These are phyloP conservation scores for Sphaerostilbella broomeana DNA, from an alignment of 2,329 filamentous ascomycete species.

Conservation along the genomic window DNA sequence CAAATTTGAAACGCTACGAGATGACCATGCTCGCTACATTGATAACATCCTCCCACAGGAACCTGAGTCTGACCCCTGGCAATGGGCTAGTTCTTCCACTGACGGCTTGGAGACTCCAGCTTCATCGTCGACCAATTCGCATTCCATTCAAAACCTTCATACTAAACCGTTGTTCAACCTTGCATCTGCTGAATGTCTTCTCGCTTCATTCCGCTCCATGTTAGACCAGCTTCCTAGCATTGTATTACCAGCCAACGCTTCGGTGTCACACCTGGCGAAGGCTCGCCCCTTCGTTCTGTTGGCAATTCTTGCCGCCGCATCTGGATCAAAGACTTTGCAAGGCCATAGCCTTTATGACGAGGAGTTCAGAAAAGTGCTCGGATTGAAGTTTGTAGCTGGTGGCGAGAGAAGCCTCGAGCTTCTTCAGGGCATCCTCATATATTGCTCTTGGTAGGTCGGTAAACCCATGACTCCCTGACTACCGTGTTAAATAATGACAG, in stretches of 20 bases:
- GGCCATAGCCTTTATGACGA: slow-evolving; percentile 49
- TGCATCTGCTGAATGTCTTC: slow-evolving; percentile 42
- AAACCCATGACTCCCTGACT: background rate
- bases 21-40: slow-evolving; percentile 36
- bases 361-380: slow-evolving; percentile 52
- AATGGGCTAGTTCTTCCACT: slow-evolving; percentile 16
- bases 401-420: slow-evolving; percentile 52
- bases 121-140: slow-evolving; percentile 22
- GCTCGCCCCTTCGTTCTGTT: slow-evolving; percentile 47
- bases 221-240: slow-evolving; percentile 39
- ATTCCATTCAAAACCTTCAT: slow-evolving; percentile 33
- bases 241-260: slow-evolving; percentile 32
- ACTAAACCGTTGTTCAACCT: slow-evolving; percentile 50
- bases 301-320: slow-evolving; percentile 46
- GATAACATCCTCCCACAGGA: slow-evolving; percentile 33
- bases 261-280: slow-evolving; percentile 38
- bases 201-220: slow-evolving; percentile 39
- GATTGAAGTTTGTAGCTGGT: slow-evolving; percentile 48
- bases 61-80: slow-evolving; percentile 16
- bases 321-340: slow-evolving; percentile 41
- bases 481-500: slow-evolving; percentile 22
- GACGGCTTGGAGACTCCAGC: slow-evolving; percentile 21
- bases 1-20: slow-evolving; percentile 37
- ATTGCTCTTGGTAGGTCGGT: slow-evolving; percentile 46
- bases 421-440: slow-evolving; percentile 50